Conservation (phyloP, 345 rosid species). For the Capsella bursapastoris region DNA sequence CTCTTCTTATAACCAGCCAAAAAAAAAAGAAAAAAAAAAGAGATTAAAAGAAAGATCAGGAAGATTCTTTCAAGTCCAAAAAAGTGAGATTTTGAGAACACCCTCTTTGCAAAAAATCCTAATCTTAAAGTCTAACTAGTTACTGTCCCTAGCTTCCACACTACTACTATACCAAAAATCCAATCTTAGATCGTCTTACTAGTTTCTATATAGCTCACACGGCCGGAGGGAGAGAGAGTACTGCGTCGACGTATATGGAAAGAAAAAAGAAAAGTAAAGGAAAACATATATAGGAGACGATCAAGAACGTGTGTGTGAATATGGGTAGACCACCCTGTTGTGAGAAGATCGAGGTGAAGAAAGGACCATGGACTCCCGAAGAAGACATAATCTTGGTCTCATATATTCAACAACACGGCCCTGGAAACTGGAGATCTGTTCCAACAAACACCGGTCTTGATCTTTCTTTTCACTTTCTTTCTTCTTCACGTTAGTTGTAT, state of each 20-base stretch:
- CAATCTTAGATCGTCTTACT: constrained; percentile 29
- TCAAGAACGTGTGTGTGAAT: not conserved
- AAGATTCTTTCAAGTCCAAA: constrained; percentile 24
- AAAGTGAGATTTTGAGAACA: not conserved
- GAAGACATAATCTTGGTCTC: constrained; percentile 94
- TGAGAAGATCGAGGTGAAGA: constrained; percentile 83
- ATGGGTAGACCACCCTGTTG: constrained; percentile 98
- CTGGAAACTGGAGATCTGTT: constrained; percentile 94
- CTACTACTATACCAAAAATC: not conserved
- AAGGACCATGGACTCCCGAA: constrained; percentile 99
- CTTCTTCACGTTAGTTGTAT: not conserved
- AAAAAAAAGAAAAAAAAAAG: not conserved
- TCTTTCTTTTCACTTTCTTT: constrained; percentile 9
- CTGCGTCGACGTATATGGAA: not conserved
- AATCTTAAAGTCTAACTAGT: constrained; percentile 33
- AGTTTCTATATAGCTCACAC: constrained; percentile 1
- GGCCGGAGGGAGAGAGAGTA: not conserved
- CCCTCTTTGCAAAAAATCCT: constrained; percentile 20
- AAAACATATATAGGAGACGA: not conserved
- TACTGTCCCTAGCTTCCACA: not conserved
- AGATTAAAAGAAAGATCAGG: not conserved
- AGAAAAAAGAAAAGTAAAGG: too few relatives aligned
- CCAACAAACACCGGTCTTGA: constrained; percentile 75
- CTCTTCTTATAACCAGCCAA: not conserved
- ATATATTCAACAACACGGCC: constrained; percentile 89